Base-by-base conservation (phyloP, 2,329 filamentous ascomycete genomes). In the Myriosclerotinia scirpicola region DNA sequence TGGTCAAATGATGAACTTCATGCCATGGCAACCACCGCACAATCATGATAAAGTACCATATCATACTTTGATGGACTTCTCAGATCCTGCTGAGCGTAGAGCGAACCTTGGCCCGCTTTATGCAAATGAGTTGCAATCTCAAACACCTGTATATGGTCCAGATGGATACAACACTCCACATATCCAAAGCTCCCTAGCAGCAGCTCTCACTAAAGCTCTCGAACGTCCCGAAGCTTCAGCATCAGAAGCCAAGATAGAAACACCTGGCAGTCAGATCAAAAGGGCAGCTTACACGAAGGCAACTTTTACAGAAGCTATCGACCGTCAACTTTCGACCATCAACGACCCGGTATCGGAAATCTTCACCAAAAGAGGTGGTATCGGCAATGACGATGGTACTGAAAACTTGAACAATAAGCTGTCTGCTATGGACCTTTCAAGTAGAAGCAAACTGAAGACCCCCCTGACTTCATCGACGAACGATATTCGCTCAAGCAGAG, bases 1-100 rank as follows among this genome's bases (percentile, higher is more conserved):
- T 2, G 81, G 84, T 58, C 85, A 88, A 65, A 77, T 87, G 14
- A 87, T 83, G 68, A 85, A 87, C 69, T 77, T 89, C 68, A 79
- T 87, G 17, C 85, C 86, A 0, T 89, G 87, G 87, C 80, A 83
- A 70, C 75, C 84, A 6, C 85, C 86, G 2, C 81, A 87, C 72
- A 81, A 85, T 30, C 65, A 83, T 70, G 80, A 80, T 12, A 75
- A 79, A 22, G 55, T 65, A 1, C 78, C 80, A 2, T 87, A 88
- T 69, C 82, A 84, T 61, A 80, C 80, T 58, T 75, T 87, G 34
- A 85, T 89, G 81, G 80, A 82, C 26, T 86, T 89, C 56, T 66
- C 67, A 36, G 85, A 89, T 68, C 77, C 80, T n/a, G 73, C 77
- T 0, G 83, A 87, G 59, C 79, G 82, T 7, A 77, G 80, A 8